A percentile compares a stretch with the other conserved stretches of the same genome.
phyloP scores from a whole-genome alignment of 208 protist species.

The Trypanosoma cruzi region DNA sequence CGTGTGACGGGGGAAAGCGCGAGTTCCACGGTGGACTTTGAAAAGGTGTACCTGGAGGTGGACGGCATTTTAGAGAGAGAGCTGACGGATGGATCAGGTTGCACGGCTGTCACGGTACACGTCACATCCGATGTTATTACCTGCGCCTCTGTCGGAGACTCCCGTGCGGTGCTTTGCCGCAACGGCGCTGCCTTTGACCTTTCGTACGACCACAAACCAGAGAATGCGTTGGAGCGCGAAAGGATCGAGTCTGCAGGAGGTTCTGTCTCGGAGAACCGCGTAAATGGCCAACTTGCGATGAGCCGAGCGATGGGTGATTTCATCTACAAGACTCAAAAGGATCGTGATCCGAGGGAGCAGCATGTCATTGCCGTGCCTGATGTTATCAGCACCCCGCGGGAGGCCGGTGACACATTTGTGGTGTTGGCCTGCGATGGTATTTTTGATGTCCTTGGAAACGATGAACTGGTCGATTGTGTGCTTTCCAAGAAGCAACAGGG shows the following conservation, averaged over 20 bases:
- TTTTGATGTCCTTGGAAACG: constrained; percentile 88
- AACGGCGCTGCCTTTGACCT: constrained; percentile 76
- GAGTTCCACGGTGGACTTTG: constrained; percentile 56
- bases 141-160: constrained; percentile 94
- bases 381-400: constrained; percentile 46
- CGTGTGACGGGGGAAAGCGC: constrained; percentile 22
- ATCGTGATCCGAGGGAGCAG: constrained; percentile 54
- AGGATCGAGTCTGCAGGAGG: constrained; percentile 88
- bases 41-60: constrained; percentile 63
- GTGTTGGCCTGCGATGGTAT: constrained; percentile 91
- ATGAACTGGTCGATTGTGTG: constrained; percentile 75
- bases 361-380: constrained; percentile 76
- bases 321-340: constrained; percentile 80
- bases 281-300: constrained; percentile 95
- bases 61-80: constrained; percentile 52
- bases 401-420: constrained; percentile 62
- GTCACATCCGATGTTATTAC: constrained; percentile 74
- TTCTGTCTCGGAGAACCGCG: constrained; percentile 91
- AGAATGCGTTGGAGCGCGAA: constrained; percentile 54
- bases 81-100: constrained; percentile 67
- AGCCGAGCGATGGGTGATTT: constrained; percentile 95
- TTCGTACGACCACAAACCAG: constrained; percentile 93
- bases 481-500: constrained; percentile 28
- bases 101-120: constrained; percentile 72
- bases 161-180: constrained; percentile 86